phyloP scores from a whole-genome alignment of 1,284 basidiomycete species.

The Pulveroboletus sp. region DNA sequence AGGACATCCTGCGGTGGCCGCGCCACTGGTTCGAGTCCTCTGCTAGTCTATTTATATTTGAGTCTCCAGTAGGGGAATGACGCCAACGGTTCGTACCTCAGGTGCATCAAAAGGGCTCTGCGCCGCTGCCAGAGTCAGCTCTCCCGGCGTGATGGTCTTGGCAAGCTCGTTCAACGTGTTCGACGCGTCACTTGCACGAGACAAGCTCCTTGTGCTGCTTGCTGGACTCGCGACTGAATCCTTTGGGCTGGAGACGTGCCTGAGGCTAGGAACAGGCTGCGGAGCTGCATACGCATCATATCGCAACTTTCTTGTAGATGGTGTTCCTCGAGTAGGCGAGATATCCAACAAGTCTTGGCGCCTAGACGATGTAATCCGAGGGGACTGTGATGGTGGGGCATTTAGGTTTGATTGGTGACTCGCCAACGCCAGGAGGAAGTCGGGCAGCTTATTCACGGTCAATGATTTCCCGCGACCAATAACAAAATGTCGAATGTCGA shows the following conservation, averaged over 20 bases:
- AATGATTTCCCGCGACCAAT: neutral
- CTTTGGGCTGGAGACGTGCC: constrained; percentile 33
- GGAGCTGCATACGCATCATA: constrained; percentile 73
- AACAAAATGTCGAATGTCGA: constrained; percentile 7
- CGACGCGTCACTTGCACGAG: constrained; percentile 27
- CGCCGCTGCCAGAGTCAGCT: constrained; percentile 51
- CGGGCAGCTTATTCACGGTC: constrained; percentile 56
- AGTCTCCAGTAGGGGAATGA: neutral
- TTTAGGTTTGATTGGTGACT: constrained; percentile 33
- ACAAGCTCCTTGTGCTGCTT: constrained; percentile 26
- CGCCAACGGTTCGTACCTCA: constrained; percentile 25
- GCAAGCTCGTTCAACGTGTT: constrained; percentile 39
- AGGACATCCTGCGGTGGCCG: constrained; percentile 19
- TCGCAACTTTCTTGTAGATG: constrained; percentile 52
- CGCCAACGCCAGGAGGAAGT: constrained; percentile 57
- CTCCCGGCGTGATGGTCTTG: constrained; percentile 54
- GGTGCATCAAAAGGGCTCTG: constrained; percentile 16
- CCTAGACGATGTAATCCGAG: constrained; percentile 18
- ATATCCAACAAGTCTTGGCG: constrained; percentile 28
- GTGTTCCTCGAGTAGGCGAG: constrained; percentile 35
- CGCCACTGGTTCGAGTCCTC: neutral
- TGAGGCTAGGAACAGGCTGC: constrained; percentile 47
- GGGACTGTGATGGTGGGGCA: constrained; percentile 5
- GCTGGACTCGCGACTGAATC: constrained; percentile 33
- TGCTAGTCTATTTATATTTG: constrained; percentile 15